Percentiles rank a stretch among this genome's conserved stretches.
Evolutionary conservation across 2,329 filamentous ascomycete genomes (phyloP).

Genomic region (Ophiocordyceps robertsii): DNA sequence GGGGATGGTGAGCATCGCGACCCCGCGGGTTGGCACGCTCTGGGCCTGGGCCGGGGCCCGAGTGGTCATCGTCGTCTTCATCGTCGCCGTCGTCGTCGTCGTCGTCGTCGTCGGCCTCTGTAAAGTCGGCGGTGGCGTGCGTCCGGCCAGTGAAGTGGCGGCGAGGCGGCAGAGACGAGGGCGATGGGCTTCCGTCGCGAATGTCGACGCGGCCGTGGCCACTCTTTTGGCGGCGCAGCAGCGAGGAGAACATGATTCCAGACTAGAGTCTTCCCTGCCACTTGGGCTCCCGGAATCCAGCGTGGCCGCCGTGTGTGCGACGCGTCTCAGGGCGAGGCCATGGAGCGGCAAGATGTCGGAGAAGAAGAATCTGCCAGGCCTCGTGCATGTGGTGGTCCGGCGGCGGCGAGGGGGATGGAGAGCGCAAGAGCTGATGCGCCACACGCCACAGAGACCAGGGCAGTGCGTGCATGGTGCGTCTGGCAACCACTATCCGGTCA

Average conservation of each 20-base stretch:
- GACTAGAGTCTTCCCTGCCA: not conserved
- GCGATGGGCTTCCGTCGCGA: conserved; percentile 15
- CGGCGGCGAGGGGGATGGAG: not conserved
- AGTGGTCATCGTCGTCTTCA: conserved; percentile 12
- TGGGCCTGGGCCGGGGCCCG: conserved; percentile 18
- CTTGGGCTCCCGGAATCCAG: conserved; percentile 6
- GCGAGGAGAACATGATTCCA: conserved; percentile 23
- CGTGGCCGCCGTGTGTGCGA: conserved; percentile 7
- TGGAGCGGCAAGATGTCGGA: conserved; percentile 3
- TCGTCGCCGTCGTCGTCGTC: conserved; percentile 35
- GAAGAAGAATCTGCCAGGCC: not conserved
- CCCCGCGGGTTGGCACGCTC: conserved; percentile 11
- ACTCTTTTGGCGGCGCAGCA: conserved; percentile 19
- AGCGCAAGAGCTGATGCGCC: not conserved
- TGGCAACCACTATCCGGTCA: not conserved
- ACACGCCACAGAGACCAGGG: not conserved
- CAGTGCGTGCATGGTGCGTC: not conserved
- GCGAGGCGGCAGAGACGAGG: conserved; percentile 15
- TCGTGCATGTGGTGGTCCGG: not conserved
- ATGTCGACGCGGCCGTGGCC: conserved; percentile 18
- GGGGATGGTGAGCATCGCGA: conserved; percentile 29
- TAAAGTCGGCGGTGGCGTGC: conserved; percentile 52
- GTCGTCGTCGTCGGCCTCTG: conserved; percentile 46
- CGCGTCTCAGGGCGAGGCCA: conserved; percentile 12
- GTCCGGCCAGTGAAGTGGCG: conserved; percentile 16